A percentile compares a stretch with the other conserved stretches of the same genome.
Conservation (phyloP, 345 rosid species). For the Lepidium africanum region DNA sequence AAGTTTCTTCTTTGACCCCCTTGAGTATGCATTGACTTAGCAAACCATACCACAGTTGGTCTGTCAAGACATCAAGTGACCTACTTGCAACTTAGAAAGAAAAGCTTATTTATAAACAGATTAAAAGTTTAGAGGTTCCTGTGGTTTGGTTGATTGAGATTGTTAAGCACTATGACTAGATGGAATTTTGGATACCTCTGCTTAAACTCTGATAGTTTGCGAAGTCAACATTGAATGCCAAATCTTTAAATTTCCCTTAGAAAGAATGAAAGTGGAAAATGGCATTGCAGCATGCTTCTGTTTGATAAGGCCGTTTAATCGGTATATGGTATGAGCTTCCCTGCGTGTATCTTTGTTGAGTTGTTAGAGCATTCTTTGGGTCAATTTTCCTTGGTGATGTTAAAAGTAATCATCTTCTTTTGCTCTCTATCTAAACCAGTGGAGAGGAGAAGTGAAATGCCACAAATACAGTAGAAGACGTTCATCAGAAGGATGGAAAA, state of each 20-base stretch:
- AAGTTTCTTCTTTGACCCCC: constrained; percentile 10
- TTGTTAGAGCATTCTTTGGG: background rate
- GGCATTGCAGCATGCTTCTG: background rate
- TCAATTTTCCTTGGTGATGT: background rate
- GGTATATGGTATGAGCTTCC: background rate
- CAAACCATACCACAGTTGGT: background rate
- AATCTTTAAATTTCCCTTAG: background rate
- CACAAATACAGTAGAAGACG: constrained; percentile 89
- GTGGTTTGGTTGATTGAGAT: background rate
- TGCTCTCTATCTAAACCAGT: constrained; percentile 31
- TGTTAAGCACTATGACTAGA: background rate
- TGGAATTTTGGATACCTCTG: background rate
- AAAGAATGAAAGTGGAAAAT: background rate
- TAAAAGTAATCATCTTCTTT: background rate
- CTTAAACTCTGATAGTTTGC: background rate
- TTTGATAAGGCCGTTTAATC: background rate
- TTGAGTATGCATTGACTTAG: constrained; percentile 12
- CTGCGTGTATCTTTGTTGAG: background rate
- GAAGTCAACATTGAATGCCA: background rate
- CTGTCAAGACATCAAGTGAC: background rate
- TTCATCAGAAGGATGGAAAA: constrained; percentile 72
- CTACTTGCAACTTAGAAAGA: background rate
- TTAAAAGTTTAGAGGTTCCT: background rate
- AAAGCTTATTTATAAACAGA: background rate
- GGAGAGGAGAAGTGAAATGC: constrained; percentile 69